These are phyloP conservation scores for Cryphonectria parasitica DNA, from an alignment of 2,329 filamentous ascomycete genomes.

Conservation along the genomic window DNA sequence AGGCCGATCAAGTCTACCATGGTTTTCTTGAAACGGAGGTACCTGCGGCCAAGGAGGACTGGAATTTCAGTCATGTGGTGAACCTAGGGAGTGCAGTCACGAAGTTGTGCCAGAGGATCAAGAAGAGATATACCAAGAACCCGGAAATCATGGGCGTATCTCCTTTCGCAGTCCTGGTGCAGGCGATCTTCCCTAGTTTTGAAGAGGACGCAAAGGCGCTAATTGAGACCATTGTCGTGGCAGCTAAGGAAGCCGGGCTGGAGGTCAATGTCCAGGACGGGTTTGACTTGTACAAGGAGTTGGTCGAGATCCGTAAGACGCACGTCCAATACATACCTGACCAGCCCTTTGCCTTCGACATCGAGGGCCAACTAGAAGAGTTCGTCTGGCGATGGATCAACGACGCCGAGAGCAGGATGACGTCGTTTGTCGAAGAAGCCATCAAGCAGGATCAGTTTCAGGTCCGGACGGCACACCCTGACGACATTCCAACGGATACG, in stretches of 20 bases:
- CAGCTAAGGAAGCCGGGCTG: slow-evolving; percentile 68
- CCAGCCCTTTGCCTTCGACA: slow-evolving; percentile 79
- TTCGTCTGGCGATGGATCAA: slow-evolving; percentile 97
- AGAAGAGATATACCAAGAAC: slow-evolving; percentile 88
- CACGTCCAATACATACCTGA: slow-evolving; percentile 75
- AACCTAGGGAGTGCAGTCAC: slow-evolving; percentile 85
- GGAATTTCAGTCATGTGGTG: slow-evolving; percentile 91
- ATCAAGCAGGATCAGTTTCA: slow-evolving; percentile 89
- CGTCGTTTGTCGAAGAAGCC: slow-evolving; percentile 85
- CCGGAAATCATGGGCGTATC: slow-evolving; percentile 81
- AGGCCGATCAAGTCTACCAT: slow-evolving; percentile 79
- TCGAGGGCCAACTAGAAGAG: slow-evolving; percentile 82
- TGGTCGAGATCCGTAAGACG: slow-evolving; percentile 82
- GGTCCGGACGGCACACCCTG: slow-evolving; percentile 67
- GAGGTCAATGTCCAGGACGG: slow-evolving; percentile 90
- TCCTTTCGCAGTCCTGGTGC: slow-evolving; percentile 71
- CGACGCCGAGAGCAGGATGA: slow-evolving; percentile 76
- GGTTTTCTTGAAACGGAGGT: slow-evolving; percentile 79
- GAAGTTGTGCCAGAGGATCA: slow-evolving; percentile 83
- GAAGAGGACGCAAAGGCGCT: slow-evolving; percentile 88
- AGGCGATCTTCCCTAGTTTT: slow-evolving; percentile 85
- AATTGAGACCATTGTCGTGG: slow-evolving; percentile 77
- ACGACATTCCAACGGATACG: slow-evolving; percentile 71
- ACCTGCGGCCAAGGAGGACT: slow-evolving; percentile 77
- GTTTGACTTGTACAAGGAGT: slow-evolving; percentile 88